Evolutionary conservation across 768 basidiomycete species (phyloP), one percentile per base, ranked within the genome.

Genomic region (Lactarius sp.): DNA sequence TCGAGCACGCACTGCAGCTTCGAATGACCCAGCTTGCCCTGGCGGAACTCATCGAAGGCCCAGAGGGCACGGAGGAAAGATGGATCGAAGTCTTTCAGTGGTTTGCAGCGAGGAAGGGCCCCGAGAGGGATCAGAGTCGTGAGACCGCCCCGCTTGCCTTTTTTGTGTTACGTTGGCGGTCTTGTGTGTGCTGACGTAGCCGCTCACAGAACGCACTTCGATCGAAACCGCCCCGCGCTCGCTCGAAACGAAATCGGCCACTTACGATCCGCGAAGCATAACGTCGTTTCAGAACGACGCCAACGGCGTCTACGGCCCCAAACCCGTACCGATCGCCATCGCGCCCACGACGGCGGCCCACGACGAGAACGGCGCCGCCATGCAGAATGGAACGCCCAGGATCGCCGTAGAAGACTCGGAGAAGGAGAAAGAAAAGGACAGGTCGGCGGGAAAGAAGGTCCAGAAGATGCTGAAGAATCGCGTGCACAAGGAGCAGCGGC

Each of bases 41-140:
- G 54, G 81, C 82, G 18, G 97, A 98, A 75, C 82, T 87, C 41
- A 81, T 90, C 18, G 88, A 94, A 42, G 96, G 97, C 0, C 81
- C 93, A 0, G 92, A 95, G 69, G 83, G 85, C 46, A 94, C 94
- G 0, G 86, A 89, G 65, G 75, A 77, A 18, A 86, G 84, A 61
- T 94, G 93, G 84, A 77, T 93, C 16, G 92, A 93, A 33, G 81
- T 93, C 8, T 96, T 95, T 73, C 77, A 82, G 5, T 97, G 90
- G 89, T 86, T 94, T 70, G 86, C 93, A 0, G 87, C 86, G 61
- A 77, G 79, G 68, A 80, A 77, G 31, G 79, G 77, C n/a, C 52
- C 60, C 7, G 67, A 65, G 33, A 65, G 46, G 54, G 61, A 66
- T 37, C 60, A 52, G 56, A 68, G 65, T 37, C 68, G 68, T 68